A percentile compares a stretch with the other conserved stretches of the same genome.
phyloP scores from a whole-genome alignment of 768 basidiomycete species.

The Pleurotus citrinopileatus region DNA sequence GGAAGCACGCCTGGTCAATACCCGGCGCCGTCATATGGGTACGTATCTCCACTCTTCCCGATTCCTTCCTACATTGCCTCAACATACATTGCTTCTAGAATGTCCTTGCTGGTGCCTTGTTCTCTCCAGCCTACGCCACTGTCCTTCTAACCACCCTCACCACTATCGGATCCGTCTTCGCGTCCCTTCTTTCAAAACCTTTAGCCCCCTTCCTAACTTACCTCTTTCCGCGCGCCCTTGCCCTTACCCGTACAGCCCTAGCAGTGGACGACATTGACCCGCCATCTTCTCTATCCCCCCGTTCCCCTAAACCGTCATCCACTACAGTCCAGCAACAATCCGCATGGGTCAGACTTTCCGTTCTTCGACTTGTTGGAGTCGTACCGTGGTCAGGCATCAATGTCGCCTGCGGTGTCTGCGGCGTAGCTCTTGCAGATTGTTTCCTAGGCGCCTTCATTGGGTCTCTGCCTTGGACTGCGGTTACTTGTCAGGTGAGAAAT shows the following conservation, averaged over 20 bases:
- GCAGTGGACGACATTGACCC: slow-evolving; percentile 51
- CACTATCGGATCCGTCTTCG: slow-evolving; percentile 79
- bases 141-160: slow-evolving; percentile 81
- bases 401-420: slow-evolving; percentile 91
- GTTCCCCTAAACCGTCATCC: slow-evolving; percentile 12
- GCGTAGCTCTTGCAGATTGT: slow-evolving; percentile 73
- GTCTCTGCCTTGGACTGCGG: slow-evolving; percentile 85
- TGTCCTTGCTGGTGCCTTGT: slow-evolving; percentile 83
- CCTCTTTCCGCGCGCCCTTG: slow-evolving; percentile 80
- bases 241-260: slow-evolving; percentile 79
- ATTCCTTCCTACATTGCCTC: slow-evolving; percentile 11
- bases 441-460: slow-evolving; percentile 83
- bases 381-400: slow-evolving; percentile 98
- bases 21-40: slow-evolving; percentile 94
- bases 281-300: slow-evolving; percentile 33
- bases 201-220: slow-evolving; percentile 80
- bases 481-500: slow-evolving; percentile 73
- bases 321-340: slow-evolving; percentile 33
- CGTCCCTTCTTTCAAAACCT: slow-evolving; percentile 78
- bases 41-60: slow-evolving; percentile 26
- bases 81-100: slow-evolving; percentile 48
- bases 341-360: slow-evolving; percentile 83
- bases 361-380: slow-evolving; percentile 87
- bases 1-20: slow-evolving; percentile 98
- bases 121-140: slow-evolving; percentile 81